Conservation (phyloP, 2,329 filamentous ascomycete species). For the Claviceps arundinis region DNA sequence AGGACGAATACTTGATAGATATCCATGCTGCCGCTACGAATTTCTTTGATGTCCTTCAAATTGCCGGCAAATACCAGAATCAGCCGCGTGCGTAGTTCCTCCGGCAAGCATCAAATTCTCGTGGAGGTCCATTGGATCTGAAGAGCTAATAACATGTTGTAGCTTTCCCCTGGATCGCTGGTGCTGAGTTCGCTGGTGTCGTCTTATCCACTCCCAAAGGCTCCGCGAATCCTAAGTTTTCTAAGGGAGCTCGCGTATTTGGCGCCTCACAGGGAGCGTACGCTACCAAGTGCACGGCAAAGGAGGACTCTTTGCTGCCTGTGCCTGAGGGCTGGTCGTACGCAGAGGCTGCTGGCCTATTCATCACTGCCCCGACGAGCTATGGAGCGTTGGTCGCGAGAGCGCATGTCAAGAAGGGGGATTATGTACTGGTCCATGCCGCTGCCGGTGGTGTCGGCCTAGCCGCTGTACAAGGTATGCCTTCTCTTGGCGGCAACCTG, state of each 20-base stretch:
- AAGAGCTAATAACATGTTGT: background rate
- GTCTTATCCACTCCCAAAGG: constrained; percentile 52
- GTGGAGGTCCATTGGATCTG: background rate
- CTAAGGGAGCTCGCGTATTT: constrained; percentile 72
- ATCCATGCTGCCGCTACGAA: constrained; percentile 83
- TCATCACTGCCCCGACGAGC: constrained; percentile 82
- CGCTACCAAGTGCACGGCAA: constrained; percentile 57
- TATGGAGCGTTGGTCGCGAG: constrained; percentile 73
- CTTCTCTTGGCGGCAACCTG: background rate
- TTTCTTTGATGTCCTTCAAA: constrained; percentile 94
- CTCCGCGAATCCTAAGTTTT: constrained; percentile 45
- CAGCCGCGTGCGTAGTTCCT: constrained; percentile 48
- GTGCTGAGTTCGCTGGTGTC: constrained; percentile 74
- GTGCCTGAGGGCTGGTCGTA: constrained; percentile 74
- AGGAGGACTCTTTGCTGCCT: constrained; percentile 54
- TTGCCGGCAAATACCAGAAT: constrained; percentile 89
- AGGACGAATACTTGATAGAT: constrained; percentile 71
- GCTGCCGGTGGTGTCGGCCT: constrained; percentile 86
- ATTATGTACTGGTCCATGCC: constrained; percentile 82
- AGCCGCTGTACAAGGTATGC: constrained; percentile 65
- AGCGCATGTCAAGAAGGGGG: constrained; percentile 63
- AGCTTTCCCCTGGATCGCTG: constrained; percentile 76
- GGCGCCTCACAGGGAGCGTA: constrained; percentile 79
- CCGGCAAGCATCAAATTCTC: background rate
- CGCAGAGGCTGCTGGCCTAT: constrained; percentile 73